phyloP scores from a whole-genome alignment of 73 alveolate genomes.

The Paramecium tetraurelia region DNA sequence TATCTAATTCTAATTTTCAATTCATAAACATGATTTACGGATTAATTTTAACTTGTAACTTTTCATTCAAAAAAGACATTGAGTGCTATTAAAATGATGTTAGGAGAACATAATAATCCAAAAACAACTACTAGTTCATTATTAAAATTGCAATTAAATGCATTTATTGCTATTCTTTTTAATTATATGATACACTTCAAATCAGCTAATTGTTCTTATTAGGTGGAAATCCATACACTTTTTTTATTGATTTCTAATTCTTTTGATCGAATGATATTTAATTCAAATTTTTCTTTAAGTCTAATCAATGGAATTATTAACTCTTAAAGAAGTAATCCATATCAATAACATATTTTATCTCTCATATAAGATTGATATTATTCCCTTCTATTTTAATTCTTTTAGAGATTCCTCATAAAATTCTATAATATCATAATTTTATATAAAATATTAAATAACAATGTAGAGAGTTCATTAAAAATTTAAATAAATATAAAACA shows the following conservation, averaged over 20 bases:
- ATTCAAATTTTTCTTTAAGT: too few relatives aligned
- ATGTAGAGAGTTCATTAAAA: background rate
- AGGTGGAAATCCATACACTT: background rate
- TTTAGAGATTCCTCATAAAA: background rate
- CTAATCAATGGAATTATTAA: background rate
- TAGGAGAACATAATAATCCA: too few relatives aligned
- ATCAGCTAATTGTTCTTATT: background rate
- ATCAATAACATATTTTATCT: background rate
- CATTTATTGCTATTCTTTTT: too few relatives aligned
- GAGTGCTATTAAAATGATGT: too few relatives aligned
- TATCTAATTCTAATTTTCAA: too few relatives aligned
- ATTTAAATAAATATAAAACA: background rate
- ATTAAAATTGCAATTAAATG: too few relatives aligned
- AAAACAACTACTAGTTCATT: too few relatives aligned
- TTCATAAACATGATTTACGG: too few relatives aligned
- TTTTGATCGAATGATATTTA: too few relatives aligned
- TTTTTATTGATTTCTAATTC: background rate
- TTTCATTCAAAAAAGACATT: too few relatives aligned
- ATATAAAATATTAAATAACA: background rate
- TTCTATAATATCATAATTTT: background rate
- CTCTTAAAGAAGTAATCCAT: background rate
- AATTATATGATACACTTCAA: too few relatives aligned
- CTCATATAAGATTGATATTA: background rate
- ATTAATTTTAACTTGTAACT: too few relatives aligned
- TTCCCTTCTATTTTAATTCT: background rate